Evolutionary conservation across 2,329 filamentous ascomycete species (phyloP), one percentile per base, ranked within the genome.

Genomic region (Colletotrichum tropicicola): DNA sequence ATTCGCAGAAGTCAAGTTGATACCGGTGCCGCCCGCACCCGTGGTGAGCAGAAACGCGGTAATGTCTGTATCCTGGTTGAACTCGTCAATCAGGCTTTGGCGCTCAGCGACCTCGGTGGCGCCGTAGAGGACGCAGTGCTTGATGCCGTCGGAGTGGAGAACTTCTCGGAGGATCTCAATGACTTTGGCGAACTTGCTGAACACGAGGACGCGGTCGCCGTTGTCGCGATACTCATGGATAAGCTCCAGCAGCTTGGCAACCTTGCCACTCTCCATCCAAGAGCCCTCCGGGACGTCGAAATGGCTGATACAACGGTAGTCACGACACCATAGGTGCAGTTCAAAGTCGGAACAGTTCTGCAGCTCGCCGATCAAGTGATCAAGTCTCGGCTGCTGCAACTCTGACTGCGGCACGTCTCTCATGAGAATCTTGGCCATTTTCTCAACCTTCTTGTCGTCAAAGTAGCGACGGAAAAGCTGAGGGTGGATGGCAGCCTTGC

Each of bases 1-100:
- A 82, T 98, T 98, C 5, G 96, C 96, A 35, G 92, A 92, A 7
- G 95, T 96, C 58, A 99, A 81, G 77, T 99, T 99, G 81, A 99
- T 97, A 41, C 96, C 96, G 0, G 95, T 96, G n/a, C 96, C 96
- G 55, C 96, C 96, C 0, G 95, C 94, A 65, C 94, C 95, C 0
- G 96, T 99, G 1, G 92, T 96, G 6, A 99, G 87, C 69, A 99
- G 86, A 77, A 99, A 99, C 0, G 97, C 94, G 0, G 94, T 91
- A 55, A 98, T 97, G 2, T 86, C 83, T 1, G 85, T 79, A 73
- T 97, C 87, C 3, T 87, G 80, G 71, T 93, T 91, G 83, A 97
- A 99, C 44, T 91, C 86, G 77, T 99, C 92, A 70, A 98, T 94
- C 68, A 98, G 87, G 4, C 90, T 88, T 77, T 98, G 96, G 8